Conservation (phyloP, 1,139 yeast genomes). For the Debaryomyces subglobosus region DNA sequence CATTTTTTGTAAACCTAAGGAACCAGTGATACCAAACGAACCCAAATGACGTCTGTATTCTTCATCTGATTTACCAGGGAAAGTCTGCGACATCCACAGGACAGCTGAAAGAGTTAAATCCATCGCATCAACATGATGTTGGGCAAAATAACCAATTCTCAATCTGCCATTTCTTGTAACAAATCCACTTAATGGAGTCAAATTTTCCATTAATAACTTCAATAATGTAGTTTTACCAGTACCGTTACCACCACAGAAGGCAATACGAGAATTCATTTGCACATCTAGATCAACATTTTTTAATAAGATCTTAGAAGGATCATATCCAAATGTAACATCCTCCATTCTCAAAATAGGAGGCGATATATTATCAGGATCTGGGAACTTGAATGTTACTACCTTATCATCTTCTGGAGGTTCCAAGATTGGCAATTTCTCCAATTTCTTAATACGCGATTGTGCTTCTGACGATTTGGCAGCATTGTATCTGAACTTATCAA, state of each 20-base stretch:
- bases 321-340: slow-evolving; percentile 85
- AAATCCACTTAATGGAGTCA: slow-evolving; percentile 72
- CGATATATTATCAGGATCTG: slow-evolving; percentile 89
- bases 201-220: slow-evolving; percentile 78
- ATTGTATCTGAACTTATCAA: slow-evolving; percentile 94
- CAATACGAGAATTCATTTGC: slow-evolving; percentile 92
- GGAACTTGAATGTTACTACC: slow-evolving; percentile 82
- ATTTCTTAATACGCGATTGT: slow-evolving; percentile 93
- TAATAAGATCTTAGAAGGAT: slow-evolving; percentile 60
- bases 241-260: slow-evolving; percentile 98
- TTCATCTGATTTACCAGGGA: slow-evolving; percentile 94
- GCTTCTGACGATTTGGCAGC: slow-evolving; percentile 98
- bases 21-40: slow-evolving; percentile 94
- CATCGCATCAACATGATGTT: slow-evolving; percentile 98
- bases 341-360: slow-evolving; percentile 93
- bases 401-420: slow-evolving; percentile 97
- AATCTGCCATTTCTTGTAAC: slow-evolving; percentile 82
- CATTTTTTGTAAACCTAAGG: slow-evolving; percentile 91
- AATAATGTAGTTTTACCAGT: slow-evolving; percentile 96
- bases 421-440: slow-evolving; percentile 88
- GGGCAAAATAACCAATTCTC: slow-evolving; percentile 98
- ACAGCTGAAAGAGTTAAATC: slow-evolving; percentile 87
- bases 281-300: slow-evolving; percentile 85
- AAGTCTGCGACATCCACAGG: slow-evolving; percentile 87
- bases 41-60: slow-evolving; percentile 97